Evolutionary conservation across 108 stramenopile species (phyloP), one percentile per base, ranked within the genome.

Genomic region (Skeletonema menzelii): DNA sequence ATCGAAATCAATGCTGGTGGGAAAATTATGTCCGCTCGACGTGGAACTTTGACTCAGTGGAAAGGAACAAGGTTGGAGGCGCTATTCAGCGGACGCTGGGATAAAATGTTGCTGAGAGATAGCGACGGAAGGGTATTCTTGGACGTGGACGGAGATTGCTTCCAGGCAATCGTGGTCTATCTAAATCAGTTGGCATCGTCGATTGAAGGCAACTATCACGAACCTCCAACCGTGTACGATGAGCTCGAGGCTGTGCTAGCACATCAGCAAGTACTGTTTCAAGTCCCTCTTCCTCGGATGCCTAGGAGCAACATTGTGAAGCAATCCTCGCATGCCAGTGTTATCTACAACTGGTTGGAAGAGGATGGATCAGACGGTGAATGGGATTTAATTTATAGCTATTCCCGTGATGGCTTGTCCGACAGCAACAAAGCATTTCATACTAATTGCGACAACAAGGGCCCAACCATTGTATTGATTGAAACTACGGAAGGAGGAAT

Each of bases 1-100:
- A 63, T 63, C 63, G 49, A 63, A 55, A 15, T 63, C 47, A 63
- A 63, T 14, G 63, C 49, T 4, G 63, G 63, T 55, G 63, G 63
- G 5, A 47, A 55, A 42, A 55, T 55, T 19, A 55, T 63, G 17
- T 14, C 49, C 12, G 44, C 63, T 42, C 12, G 17, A 3, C 42
- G 63, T 4, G 42, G 22, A 12, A 55, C 49, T 55, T 42, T 63
- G 13, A 63, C 63, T 17, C 47, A 15, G 10, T 22, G 24, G 63
- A 17, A 47, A 19, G 63, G 63, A 11, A 63, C 47, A 4, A 24
- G 63, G 6, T 63, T 63, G 22, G 63, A 63, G 49, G 63, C 42
- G 20, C 19, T 63, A 6, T 63, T 63, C 4, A 63, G 63, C 6
- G 63, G 63, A 13, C 13, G 49, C 14, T 63, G 63, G 63, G 44